Evolutionary conservation across 2,329 filamentous ascomycete species (phyloP).

Genomic region (Pezicula carpinea): DNA sequence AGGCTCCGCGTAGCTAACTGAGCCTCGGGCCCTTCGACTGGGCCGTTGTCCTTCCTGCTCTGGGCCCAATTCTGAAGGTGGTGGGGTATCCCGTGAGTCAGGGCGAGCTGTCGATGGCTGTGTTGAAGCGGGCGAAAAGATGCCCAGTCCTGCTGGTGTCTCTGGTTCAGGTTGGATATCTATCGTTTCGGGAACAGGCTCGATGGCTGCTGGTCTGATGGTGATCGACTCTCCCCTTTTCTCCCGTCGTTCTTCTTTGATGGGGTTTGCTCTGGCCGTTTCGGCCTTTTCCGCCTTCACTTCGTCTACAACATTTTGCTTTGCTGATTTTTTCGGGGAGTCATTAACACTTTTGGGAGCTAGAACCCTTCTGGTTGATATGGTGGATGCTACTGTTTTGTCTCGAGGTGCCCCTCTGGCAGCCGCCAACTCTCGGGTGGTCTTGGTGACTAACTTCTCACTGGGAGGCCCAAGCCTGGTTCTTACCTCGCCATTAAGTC

Average conservation of each 20-base stretch:
- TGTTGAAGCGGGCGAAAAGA: constrained; percentile 45
- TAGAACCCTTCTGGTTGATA: constrained; percentile 23
- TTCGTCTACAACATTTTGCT: constrained; percentile 31
- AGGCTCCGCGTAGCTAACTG: constrained; percentile 78
- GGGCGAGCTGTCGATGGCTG: constrained; percentile 32
- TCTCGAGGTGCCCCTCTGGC: constrained; percentile 19
- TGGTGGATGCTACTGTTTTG: constrained; percentile 4
- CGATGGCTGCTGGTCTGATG: constrained; percentile 4
- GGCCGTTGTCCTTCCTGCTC: constrained; percentile 56
- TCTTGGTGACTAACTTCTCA: constrained; percentile 14
- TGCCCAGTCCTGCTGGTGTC: constrained; percentile 35
- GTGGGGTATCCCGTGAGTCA: constrained; percentile 49
- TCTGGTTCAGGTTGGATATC: constrained; percentile 28
- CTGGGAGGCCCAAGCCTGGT: constrained; percentile 4
- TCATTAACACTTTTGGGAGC: constrained; percentile 49
- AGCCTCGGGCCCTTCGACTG: constrained; percentile 60
- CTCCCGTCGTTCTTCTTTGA: constrained; percentile 14
- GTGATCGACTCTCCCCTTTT: constrained; percentile 11
- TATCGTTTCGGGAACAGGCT: constrained; percentile 8
- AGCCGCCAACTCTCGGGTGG: constrained; percentile 19
- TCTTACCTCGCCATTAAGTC: constrained; percentile 26
- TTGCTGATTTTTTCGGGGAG: constrained; percentile 51
- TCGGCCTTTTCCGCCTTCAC: constrained; percentile 36
- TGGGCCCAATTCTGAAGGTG: constrained; percentile 51
- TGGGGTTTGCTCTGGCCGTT: constrained; percentile 13